Conservation (phyloP, 2,329 filamentous ascomycete species). For the Peltaster fructicola region DNA sequence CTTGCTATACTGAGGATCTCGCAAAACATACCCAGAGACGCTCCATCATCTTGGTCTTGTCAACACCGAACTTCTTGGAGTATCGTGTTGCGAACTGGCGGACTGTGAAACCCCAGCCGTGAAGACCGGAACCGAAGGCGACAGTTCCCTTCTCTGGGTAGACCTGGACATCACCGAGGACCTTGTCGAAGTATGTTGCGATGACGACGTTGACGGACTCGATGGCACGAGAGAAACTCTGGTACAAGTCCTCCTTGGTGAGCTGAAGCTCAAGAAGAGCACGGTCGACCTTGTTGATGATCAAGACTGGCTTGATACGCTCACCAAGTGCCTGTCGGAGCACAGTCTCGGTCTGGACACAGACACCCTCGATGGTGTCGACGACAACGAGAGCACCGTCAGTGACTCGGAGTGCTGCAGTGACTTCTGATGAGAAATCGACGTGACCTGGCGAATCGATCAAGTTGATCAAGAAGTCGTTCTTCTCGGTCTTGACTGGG, state of each 20-base stretch:
- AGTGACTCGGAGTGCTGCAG: conserved; percentile 97
- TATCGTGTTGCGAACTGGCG: conserved; percentile 92
- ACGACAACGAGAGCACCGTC: conserved; percentile 99
- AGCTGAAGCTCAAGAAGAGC: conserved; percentile 98
- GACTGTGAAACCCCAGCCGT: conserved; percentile 99
- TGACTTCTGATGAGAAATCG: conserved; percentile 99
- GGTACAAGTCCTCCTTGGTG: conserved; percentile 97
- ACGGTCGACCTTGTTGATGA: conserved; percentile 99
- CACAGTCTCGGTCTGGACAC: conserved; percentile 99
- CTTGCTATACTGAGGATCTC: background rate
- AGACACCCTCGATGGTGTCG: conserved; percentile 99
- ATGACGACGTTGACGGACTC: conserved; percentile 99
- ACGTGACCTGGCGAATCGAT: conserved; percentile 99
- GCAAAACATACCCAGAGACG: conserved; percentile 76
- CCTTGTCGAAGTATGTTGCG: conserved; percentile 95
- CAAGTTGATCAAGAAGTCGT: conserved; percentile 99
- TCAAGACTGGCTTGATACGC: conserved; percentile 98
- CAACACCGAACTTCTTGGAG: conserved; percentile 99
- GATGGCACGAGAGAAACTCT: conserved; percentile 98
- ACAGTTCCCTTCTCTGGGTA: conserved; percentile 96
- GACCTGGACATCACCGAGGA: conserved; percentile 93
- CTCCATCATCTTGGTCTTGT: conserved; percentile 99
- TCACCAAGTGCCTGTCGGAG: conserved; percentile 97
- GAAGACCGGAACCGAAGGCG: conserved; percentile 97
- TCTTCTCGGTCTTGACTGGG: conserved; percentile 71